Conservation (phyloP, 2,329 filamentous ascomycete genomes). For the Dactylellina haptotyla region DNA sequence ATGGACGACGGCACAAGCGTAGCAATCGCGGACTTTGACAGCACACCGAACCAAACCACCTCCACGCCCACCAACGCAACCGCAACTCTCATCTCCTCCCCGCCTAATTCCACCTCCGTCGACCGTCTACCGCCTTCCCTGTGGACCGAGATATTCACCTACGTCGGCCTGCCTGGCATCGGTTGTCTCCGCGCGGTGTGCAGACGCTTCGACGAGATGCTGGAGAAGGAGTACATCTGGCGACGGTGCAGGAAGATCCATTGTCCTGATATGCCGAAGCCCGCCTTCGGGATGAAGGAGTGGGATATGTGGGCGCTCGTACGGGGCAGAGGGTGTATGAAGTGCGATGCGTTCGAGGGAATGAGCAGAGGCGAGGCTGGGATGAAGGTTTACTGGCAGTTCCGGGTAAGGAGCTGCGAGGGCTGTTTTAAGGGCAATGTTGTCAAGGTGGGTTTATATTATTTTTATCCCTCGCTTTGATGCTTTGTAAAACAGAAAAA, state of each 20-base stretch:
- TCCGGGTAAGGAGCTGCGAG: slow-evolving; percentile 74
- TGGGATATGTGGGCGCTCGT: slow-evolving; percentile 80
- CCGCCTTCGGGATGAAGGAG: slow-evolving; percentile 73
- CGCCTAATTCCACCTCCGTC: neutral
- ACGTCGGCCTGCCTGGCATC: slow-evolving; percentile 34
- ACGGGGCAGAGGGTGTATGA: slow-evolving; percentile 73
- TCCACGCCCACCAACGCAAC: neutral
- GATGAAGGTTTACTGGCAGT: slow-evolving; percentile 69
- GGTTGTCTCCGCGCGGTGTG: slow-evolving; percentile 48
- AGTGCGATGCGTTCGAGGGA: slow-evolving; percentile 68
- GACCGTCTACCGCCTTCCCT: slow-evolving; percentile 23
- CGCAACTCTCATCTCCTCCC: neutral
- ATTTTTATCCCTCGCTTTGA: slow-evolving; percentile 14
- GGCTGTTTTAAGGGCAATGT: slow-evolving; percentile 71
- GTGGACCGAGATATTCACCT: slow-evolving; percentile 53
- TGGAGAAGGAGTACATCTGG: slow-evolving; percentile 56
- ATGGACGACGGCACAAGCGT: slow-evolving; percentile 24
- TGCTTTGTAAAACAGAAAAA: too few species aligned
- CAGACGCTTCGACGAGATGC: slow-evolving; percentile 50
- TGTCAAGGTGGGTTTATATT: slow-evolving; percentile 71
- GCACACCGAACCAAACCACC: neutral
- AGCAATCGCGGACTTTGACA: neutral
- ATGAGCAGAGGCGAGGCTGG: slow-evolving; percentile 53
- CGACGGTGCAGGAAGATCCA: slow-evolving; percentile 55
- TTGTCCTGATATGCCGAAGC: slow-evolving; percentile 74